These are phyloP conservation scores for Polygonum maritimum DNA, from an alignment of 148 eudicot genomes.

Conservation along the genomic window DNA sequence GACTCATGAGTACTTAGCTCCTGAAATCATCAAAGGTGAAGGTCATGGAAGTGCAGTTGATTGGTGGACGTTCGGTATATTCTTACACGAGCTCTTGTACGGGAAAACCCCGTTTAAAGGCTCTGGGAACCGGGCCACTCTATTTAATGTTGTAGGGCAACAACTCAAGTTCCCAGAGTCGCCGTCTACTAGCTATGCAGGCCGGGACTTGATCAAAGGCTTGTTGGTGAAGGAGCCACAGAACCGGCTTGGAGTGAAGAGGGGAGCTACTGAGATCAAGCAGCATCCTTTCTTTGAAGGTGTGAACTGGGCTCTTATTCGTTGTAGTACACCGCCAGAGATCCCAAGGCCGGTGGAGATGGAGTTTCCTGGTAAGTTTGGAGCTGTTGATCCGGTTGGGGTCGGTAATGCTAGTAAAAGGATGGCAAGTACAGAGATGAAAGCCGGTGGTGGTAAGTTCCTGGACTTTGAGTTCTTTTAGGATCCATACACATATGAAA, in stretches of 20 bases:
- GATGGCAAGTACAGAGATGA: conserved; percentile 3
- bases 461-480: conserved; percentile 18
- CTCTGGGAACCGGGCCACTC: conserved; percentile 33
- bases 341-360: conserved; percentile 28
- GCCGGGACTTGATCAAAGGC: conserved; percentile 32
- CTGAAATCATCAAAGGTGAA: conserved; percentile 36
- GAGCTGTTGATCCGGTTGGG: conserved; percentile 2
- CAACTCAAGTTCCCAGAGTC: conserved; percentile 35
- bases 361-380: conserved; percentile 13
- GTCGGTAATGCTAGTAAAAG: conserved; percentile 1
- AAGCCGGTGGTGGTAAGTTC: conserved; percentile 13
- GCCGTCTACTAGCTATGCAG: conserved; percentile 33
- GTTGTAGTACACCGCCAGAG: conserved; percentile 41
- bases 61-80: conserved; percentile 48
- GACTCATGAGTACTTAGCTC: conserved; percentile 42
- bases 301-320: conserved; percentile 41
- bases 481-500: background rate
- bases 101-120: conserved; percentile 45
- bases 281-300: conserved; percentile 44
- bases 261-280: conserved; percentile 37
- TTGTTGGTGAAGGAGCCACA: conserved; percentile 40
- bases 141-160: conserved; percentile 44
- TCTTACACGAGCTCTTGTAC: conserved; percentile 31
- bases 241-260: conserved; percentile 30
- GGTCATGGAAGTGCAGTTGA: conserved; percentile 48